Evolutionary conservation across 2,329 filamentous ascomycete genomes (phyloP).

Genomic region (Chalaropsis thielavioides): DNA sequence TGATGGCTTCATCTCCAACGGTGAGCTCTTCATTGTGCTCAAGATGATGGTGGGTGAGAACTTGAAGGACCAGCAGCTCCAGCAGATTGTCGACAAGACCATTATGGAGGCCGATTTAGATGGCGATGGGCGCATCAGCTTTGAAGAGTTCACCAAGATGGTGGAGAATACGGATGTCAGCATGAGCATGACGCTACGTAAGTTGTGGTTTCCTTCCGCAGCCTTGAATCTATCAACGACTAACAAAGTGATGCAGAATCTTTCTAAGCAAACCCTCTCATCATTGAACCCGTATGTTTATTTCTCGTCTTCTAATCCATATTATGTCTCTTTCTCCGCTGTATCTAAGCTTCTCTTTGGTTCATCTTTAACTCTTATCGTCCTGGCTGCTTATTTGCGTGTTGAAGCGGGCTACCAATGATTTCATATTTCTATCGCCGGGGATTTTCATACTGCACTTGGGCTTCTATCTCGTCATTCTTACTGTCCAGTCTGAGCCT

Average conservation of each 20-base stretch:
- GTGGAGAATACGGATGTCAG: conserved; percentile 81
- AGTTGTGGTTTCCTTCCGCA: conserved; percentile 21
- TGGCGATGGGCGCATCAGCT: conserved; percentile 94
- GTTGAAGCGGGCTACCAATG: background rate
- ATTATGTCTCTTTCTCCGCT: background rate
- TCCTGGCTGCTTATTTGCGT: background rate
- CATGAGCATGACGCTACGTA: conserved; percentile 61
- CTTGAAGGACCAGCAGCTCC: conserved; percentile 94
- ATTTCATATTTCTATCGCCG: background rate
- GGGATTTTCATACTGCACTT: background rate
- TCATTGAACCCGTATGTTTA: background rate
- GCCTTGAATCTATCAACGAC: background rate
- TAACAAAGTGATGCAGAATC: conserved; percentile 10
- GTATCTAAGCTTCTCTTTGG: background rate
- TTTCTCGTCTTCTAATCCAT: background rate
- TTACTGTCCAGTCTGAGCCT: too few species aligned
- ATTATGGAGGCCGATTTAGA: conserved; percentile 99
- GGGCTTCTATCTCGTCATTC: too few species aligned
- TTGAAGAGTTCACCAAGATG: conserved; percentile 98
- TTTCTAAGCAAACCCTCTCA: conserved; percentile 5
- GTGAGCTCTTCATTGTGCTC: conserved; percentile 95
- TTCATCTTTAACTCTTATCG: background rate
- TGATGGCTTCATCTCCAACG: conserved; percentile 96
- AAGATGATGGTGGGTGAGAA: conserved; percentile 99
- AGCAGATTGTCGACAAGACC: conserved; percentile 99